Evolutionary conservation across 352 stramenopile species (phyloP), one percentile per base, ranked within the genome.

Genomic region (Pythium brassicae): DNA sequence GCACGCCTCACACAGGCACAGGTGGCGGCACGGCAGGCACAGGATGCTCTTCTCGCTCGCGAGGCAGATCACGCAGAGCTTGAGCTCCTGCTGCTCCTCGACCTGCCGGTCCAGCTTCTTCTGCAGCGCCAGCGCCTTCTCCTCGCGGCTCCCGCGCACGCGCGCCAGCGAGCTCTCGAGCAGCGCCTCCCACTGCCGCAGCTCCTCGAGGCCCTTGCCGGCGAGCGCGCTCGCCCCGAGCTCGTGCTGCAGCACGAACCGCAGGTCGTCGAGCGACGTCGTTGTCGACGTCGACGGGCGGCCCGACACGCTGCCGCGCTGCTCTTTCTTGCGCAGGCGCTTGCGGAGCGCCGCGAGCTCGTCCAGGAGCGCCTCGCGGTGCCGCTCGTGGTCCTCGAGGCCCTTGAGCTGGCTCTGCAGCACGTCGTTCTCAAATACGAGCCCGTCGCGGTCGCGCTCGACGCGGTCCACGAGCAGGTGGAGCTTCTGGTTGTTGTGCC

Each of bases 31-130:
- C 0, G 85, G 85, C 29, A 94, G 55, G 45, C 85, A 94, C 53
- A 94, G 54, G 51, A 94, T 92, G 25, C 66, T 91, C 63, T 94
- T 94, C 23, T 92, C 83, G 47, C 78, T 86, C 19, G 80, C 70
- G 32, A 94, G 62, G 32, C 85, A 94, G 39, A 94, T 87, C 40
- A 94, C 85, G 55, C 85, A 94, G 15, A 92, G 76, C 64, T 93
- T 94, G 56, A 91, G 75, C 59, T 94, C 85, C 27, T 92, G 75
- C 46, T 90, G 78, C 34, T 87, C 78, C 40, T 89, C 83, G 5
- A 87, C 70, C 49, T 91, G 80, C 4, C 82, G 74, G 37, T 89
- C 85, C 10, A 94, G 62, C 32, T 77, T 79, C 59, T 90, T 80
- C 55, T 92, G 80, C 55, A 89, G 66, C 56, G 90, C 83, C 0